Evolutionary conservation across 257 asterid species (phyloP), one percentile per base, ranked within the genome.

Genomic region (Cynanchum wilfordii): DNA sequence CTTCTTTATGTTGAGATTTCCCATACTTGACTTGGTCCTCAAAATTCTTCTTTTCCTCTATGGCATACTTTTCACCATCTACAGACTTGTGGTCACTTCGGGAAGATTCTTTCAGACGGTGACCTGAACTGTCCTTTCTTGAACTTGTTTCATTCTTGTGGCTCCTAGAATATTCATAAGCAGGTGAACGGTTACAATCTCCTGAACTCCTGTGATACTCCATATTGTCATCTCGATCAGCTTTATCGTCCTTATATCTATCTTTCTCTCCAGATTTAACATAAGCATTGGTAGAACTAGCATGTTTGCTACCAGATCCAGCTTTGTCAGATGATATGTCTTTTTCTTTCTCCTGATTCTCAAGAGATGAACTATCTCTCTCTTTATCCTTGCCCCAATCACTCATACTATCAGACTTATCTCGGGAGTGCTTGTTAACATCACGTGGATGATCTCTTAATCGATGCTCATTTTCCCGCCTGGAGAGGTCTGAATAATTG

Each of bases 251-350:
- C 72, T 82, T 82, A 64, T 68, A 70, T 77, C 78, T 66, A 45
- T 79, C 86, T 77, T 75, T 79, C 76, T 87, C 89, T 50, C 69
- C 57, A 66, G 64, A 47, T 71, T 52, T 76, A 69, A 49, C 69
- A 70, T 82, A 88, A 33, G 86, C 96, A 80, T 25, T 30, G 69
- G 65, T 55, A 27, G 72, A 69, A 64, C 59, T 77, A 77, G 75
- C 69, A 72, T 81, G 88, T 76, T 84, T 85, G 81, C 85, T 81
- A 67, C 92, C 86, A 80, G 90, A 84, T 63, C 88, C 91, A 68
- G 71, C 74, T 80, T 81, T 84, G 30, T 87, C 95, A 82, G 82
- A 86, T 24, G 86, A 71, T 22, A 51, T 42, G 68, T 79, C 87
- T 24, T 76, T 81, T 49, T 78, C 85, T 79, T 78, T 83, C 65